Conservation (phyloP, 345 rosid genomes). For the Aegle marmelos region DNA sequence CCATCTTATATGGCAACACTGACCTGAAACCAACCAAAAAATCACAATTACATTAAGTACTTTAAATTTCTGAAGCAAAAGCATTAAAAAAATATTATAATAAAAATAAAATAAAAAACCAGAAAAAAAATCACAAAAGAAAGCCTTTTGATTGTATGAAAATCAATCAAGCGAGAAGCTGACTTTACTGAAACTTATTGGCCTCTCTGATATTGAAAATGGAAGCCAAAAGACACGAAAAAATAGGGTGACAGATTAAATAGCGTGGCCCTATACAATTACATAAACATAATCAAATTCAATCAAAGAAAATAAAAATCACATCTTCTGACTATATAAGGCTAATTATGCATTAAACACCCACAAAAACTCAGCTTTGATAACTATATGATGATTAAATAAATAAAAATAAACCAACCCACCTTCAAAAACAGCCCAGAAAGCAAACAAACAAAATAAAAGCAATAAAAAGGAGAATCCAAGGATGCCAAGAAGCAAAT, state of each 20-base stretch:
- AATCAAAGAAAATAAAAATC: not conserved
- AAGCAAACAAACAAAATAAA: not conserved
- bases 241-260: not conserved
- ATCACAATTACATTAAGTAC: not conserved
- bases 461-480: not conserved
- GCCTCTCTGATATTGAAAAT: not conserved
- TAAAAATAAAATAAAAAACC: not conserved
- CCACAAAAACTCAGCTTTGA: not conserved
- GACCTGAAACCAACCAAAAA: constrained; percentile 18
- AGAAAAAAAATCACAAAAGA: not conserved
- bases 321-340: not conserved
- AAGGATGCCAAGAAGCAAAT: not conserved
- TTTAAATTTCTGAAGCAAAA: not conserved
- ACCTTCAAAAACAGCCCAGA: not conserved
- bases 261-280: not conserved
- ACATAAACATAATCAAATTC: not conserved
- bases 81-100: too few relatives aligned
- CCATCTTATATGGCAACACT: constrained; percentile 36
- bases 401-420: not conserved
- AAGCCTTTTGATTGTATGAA: not conserved
- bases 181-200: not conserved
- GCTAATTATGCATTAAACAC: not conserved
- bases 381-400: not conserved
- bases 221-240: not conserved
- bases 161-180: not conserved